Conservation (phyloP, 2,329 filamentous ascomycete genomes). For the Sporothrix sp. region DNA sequence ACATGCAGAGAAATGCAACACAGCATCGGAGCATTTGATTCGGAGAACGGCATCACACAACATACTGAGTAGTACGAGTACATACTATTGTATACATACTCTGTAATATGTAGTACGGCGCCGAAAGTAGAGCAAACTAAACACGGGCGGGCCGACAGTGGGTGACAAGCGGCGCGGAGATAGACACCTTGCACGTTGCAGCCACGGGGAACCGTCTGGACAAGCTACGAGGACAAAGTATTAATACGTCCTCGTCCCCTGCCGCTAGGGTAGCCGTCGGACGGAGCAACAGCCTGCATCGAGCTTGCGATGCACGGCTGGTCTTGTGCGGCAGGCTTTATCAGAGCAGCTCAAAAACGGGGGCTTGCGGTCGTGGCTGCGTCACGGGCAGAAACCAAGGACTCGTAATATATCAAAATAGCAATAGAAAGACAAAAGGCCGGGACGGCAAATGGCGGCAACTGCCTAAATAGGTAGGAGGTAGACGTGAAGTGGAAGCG, state of each 20-base stretch:
- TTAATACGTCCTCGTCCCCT: no score
- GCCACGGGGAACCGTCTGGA: background rate
- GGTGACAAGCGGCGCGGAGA: background rate
- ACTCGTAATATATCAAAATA: background rate
- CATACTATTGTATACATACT: no score
- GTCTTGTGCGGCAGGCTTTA: no score
- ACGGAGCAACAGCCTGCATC: no score
- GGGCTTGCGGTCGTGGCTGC: background rate
- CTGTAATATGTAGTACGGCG: background rate
- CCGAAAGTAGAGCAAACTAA: no score
- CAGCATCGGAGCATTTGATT: background rate
- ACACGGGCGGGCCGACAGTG: background rate
- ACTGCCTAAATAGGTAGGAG: constrained; percentile 12
- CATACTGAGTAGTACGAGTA: no score
- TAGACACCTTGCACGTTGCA: background rate
- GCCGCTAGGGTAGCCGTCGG: no score
- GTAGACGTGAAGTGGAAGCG: background rate
- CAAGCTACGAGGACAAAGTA: no score
- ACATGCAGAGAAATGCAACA: constrained; percentile 5
- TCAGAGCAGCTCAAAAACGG: no score
- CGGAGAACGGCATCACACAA: no score
- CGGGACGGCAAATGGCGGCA: background rate
- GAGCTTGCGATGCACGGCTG: background rate
- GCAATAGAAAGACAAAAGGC: background rate
- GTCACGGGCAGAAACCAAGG: background rate